Base-by-base conservation (phyloP, 495 filamentous ascomycete species). In the Penicillium coffeae region DNA sequence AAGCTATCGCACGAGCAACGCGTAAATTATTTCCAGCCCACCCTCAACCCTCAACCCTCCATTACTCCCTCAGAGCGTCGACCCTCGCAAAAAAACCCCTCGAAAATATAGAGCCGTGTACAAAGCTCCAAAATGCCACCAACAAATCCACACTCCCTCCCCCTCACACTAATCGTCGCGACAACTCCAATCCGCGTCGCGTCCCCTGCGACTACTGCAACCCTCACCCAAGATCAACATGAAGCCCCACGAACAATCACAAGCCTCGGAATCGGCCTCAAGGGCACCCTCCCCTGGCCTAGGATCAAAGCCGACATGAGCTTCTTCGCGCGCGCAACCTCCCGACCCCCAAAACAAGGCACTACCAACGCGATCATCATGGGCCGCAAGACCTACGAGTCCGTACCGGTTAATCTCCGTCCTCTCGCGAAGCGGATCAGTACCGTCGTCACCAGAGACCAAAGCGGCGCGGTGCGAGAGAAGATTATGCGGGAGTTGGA, bases 381-480 rank as follows among this genome's bases (percentile, higher is more conserved):
- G 92, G 93, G 93, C 40, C 87, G 93, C 53, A 96, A 93, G 68
- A 96, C 93, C 0, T 98, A 90, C 83, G 87, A 92, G 21, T 86
- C 81, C 37, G 89, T 98, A 3, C 92, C 92, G 2, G 57, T 67
- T 0, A 71, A 69, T 10, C 86, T 90, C 56, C 78, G 90, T n/a
- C 93, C 93, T 22, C 71, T 98, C 10, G 83, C 77, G 38, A 88
- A 79, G 19, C 66, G 93, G 20, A 64, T 86, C 4, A 97, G 89
- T 55, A 78, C 96, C 8, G 82, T 98, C 38, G 63, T 98, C 42
- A 85, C 81, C 27, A 73, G 86, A 18, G 59, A 72, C 48, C 52
- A 27, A 38, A 45, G 36, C 13, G 71, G 66, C 0, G 45, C 44
- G 18, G 69, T 68, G 18, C 30, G 40, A 1, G 51, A 65, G 21